Percentiles rank a stretch among this genome's conserved stretches.
Conservation (phyloP, 1,139 yeast species). For the Debaryomycetaceae sp. region DNA sequence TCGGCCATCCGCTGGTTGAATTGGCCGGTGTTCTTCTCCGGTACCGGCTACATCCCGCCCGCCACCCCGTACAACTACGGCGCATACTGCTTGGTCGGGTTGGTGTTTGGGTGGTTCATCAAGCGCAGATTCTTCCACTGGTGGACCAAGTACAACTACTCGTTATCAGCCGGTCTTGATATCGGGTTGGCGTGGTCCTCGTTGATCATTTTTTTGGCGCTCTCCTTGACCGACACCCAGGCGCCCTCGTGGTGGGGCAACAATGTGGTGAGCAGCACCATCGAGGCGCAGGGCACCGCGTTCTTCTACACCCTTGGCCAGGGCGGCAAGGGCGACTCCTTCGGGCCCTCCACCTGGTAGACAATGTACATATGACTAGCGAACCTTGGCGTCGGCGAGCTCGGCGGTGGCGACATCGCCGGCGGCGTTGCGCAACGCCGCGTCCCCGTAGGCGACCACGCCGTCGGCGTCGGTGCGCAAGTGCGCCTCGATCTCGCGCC, state of each 20-base stretch:
- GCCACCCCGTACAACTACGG: constrained; percentile 47
- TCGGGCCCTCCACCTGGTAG: constrained; percentile 19
- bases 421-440: not conserved
- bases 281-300: constrained; percentile 15
- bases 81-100: constrained; percentile 45
- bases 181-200: constrained; percentile 40
- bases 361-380: not conserved
- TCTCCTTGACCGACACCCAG: constrained; percentile 25
- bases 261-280: constrained; percentile 13
- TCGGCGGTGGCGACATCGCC: constrained; percentile 3
- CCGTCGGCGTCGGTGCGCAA: constrained; percentile 13
- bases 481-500: constrained; percentile 26
- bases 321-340: constrained; percentile 15
- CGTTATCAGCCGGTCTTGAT: constrained; percentile 31
- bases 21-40: constrained; percentile 47
- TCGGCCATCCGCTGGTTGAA: constrained; percentile 41
- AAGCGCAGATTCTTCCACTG: constrained; percentile 32
- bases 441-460: constrained; percentile 1
- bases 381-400: constrained; percentile 3
- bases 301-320: constrained; percentile 12
- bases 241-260: constrained; percentile 41
- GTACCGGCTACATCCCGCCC: constrained; percentile 46
- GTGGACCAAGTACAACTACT: constrained; percentile 31
- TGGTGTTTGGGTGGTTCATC: constrained; percentile 47
- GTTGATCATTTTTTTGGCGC: constrained; percentile 36